A percentile compares a stretch with the other conserved stretches of the same genome.
These are phyloP conservation scores for Darksidea phi DNA, from an alignment of 495 filamentous ascomycete genomes.

Conservation along the genomic window DNA sequence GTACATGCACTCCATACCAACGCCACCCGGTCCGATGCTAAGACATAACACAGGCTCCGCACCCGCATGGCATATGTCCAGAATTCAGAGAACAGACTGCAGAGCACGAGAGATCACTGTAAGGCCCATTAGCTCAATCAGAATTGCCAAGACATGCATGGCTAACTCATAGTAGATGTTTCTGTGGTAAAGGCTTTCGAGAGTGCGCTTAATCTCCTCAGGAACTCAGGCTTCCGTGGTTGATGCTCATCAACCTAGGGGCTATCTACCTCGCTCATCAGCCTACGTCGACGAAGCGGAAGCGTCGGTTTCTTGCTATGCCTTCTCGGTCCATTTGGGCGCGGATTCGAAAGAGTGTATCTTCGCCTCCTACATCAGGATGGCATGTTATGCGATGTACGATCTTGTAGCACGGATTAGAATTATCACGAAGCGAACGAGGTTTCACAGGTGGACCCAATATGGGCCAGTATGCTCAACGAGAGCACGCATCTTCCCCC, in stretches of 20 bases:
- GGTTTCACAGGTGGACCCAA: too few relatives aligned
- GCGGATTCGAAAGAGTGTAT: background rate
- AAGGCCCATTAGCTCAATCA: constrained; percentile 40
- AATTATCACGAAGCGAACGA: too few relatives aligned
- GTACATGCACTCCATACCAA: constrained; percentile 40
- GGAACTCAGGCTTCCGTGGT: constrained; percentile 13
- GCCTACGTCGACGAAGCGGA: background rate
- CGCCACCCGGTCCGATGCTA: background rate
- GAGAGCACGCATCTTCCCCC: too few relatives aligned
- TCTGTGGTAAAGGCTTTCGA: constrained; percentile 80
- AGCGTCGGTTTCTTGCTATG: background rate
- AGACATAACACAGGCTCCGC: constrained; percentile 55
- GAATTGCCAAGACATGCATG: background rate
- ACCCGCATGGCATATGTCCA: constrained; percentile 74
- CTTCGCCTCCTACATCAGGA: background rate
- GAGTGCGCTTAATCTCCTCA: constrained; percentile 68
- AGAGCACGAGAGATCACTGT: constrained; percentile 75
- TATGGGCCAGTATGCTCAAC: too few relatives aligned
- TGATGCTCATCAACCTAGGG: constrained; percentile 20
- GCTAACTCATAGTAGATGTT: constrained; percentile 52
- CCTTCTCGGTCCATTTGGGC: background rate
- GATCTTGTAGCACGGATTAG: too few relatives aligned
- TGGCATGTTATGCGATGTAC: too few relatives aligned
- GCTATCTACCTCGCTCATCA: constrained; percentile 14
- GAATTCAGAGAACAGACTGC: constrained; percentile 63